Evolutionary conservation across 2,329 filamentous ascomycete species (phyloP).

Genomic region (Diaporthe batatas): DNA sequence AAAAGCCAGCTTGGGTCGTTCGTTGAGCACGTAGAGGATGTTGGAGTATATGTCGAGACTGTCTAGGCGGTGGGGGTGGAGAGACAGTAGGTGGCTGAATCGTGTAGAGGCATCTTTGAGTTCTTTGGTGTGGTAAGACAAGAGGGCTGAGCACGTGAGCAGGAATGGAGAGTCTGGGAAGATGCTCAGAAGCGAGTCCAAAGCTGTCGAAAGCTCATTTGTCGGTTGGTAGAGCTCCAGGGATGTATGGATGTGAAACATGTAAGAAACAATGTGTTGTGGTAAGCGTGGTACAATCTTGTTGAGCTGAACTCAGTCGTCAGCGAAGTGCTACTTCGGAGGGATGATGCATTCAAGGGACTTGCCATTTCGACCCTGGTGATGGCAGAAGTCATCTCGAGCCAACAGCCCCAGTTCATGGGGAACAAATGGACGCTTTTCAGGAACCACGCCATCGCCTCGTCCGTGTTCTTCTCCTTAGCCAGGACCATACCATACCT

Average conservation of each 20-base stretch:
- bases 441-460: constrained; percentile 89
- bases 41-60: constrained; percentile 97
- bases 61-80: constrained; percentile 81
- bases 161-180: constrained; percentile 93
- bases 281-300: constrained; percentile 80
- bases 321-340: neutral
- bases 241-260: constrained; percentile 92
- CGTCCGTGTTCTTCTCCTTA: constrained; percentile 89
- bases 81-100: constrained; percentile 84
- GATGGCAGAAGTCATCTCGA: constrained; percentile 87
- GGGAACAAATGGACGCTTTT: constrained; percentile 89
- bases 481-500: constrained; percentile 90
- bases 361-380: constrained; percentile 84
- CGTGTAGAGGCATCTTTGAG: constrained; percentile 76
- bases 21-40: constrained; percentile 92
- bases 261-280: constrained; percentile 90
- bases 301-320: constrained; percentile 70
- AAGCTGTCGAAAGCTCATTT: constrained; percentile 77
- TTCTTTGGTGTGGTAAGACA: constrained; percentile 92
- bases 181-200: constrained; percentile 83
- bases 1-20: constrained; percentile 90
- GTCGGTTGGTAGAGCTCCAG: constrained; percentile 93
- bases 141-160: constrained; percentile 87
- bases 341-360: constrained; percentile 40
- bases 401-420: constrained; percentile 98